Evolutionary conservation across 805 yeast genomes (phyloP).

Genomic region (Metschnikowia reukaufii): DNA sequence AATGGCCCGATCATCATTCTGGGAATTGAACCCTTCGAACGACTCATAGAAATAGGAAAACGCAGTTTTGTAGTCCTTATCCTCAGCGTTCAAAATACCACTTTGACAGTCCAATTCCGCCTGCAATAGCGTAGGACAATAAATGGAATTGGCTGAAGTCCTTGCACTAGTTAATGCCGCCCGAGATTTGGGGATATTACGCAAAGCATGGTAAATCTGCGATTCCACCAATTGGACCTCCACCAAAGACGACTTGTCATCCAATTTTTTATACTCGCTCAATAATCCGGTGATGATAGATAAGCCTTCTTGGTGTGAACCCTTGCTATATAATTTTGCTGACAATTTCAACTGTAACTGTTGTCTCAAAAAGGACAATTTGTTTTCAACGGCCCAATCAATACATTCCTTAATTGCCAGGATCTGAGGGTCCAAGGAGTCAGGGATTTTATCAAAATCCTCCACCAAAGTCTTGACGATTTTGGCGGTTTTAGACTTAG

Average conservation of each 20-base stretch:
- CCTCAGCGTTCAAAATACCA: constrained; percentile 95
- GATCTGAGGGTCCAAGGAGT: constrained; percentile 68
- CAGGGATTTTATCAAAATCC: constrained; percentile 61
- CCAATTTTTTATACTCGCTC: constrained; percentile 86
- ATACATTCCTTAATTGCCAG: constrained; percentile 73
- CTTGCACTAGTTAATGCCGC: constrained; percentile 94
- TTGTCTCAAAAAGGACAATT: constrained; percentile 86
- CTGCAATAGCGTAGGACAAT: constrained; percentile 89
- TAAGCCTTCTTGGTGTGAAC: constrained; percentile 66
- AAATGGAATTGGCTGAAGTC: constrained; percentile 95
- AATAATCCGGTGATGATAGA: constrained; percentile 69
- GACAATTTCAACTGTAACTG: constrained; percentile 82
- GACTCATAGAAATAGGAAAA: constrained; percentile 94
- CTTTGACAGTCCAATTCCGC: constrained; percentile 95
- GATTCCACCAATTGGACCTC: constrained; percentile 93
- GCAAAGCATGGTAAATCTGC: constrained; percentile 83
- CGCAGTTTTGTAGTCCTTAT: constrained; percentile 94
- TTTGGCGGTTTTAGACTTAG: constrained; percentile 94
- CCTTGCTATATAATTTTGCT: constrained; percentile 66
- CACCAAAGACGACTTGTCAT: constrained; percentile 91
- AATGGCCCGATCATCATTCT: constrained; percentile 59
- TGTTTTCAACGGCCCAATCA: constrained; percentile 82
- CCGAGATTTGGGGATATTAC: constrained; percentile 86
- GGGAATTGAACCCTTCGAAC: constrained; percentile 83
- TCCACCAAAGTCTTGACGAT: constrained; percentile 82